Evolutionary conservation across 371 early-diverging fungal genomes (phyloP).

Genomic region (Blakeslea trispora): DNA sequence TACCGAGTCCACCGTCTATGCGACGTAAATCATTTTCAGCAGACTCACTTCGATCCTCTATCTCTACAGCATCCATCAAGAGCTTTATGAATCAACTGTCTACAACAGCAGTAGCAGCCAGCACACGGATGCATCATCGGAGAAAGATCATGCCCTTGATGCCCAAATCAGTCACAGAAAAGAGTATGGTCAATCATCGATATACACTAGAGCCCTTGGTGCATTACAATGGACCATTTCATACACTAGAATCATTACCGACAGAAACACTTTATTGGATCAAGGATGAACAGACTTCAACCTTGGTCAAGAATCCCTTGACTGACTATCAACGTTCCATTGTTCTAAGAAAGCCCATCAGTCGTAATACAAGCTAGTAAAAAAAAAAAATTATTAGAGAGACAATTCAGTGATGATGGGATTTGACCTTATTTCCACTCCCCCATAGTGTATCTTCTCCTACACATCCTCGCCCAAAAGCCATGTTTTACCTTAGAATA

Average conservation of each 20-base stretch:
- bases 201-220: constrained; percentile 19
- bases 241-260: constrained; percentile 31
- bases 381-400: too few relatives aligned
- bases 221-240: constrained; percentile 36
- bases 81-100: constrained; percentile 16
- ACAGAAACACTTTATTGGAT: constrained; percentile 36
- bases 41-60: constrained; percentile 19
- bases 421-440: too few relatives aligned
- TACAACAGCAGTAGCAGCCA: too few relatives aligned
- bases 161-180: constrained; percentile 19
- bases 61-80: constrained; percentile 22
- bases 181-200: not conserved
- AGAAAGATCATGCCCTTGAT: constrained; percentile 26
- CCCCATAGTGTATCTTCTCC: too few relatives aligned
- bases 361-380: constrained; percentile 24
- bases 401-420: too few relatives aligned
- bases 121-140: constrained; percentile 1
- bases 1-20: constrained; percentile 28
- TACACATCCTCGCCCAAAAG: constrained; percentile 23
- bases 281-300: constrained; percentile 27
- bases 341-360: constrained; percentile 28
- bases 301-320: constrained; percentile 21
- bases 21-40: constrained; percentile 18
- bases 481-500: constrained; percentile 35
- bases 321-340: constrained; percentile 24